Base-by-base conservation (phyloP, 208 protist genomes). In the Herpetomonas tarakana region DNA sequence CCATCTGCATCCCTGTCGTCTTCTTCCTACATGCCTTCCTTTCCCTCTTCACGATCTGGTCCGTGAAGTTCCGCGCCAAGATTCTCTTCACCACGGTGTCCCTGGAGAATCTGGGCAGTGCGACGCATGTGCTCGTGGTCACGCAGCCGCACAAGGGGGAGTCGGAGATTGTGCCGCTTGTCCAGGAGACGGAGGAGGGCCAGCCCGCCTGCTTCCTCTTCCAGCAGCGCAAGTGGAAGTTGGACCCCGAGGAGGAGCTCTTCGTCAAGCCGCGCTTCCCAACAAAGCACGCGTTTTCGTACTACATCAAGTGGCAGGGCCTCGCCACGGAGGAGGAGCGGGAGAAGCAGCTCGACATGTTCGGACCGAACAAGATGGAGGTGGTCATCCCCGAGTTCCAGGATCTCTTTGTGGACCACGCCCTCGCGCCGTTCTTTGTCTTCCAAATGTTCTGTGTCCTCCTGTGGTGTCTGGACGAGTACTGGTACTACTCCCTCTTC, bases 381-480 rank as follows among this genome's bases (percentile, higher is more conserved):
- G 94, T 99, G 29, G 83, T 93, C n/a, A 79, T 98, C 38, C 97
- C 97, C n/a, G 77, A 91, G 31, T 99, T 99, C 62, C 69, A 87
- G 25, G 86, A 91, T 49, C 83, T 99, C 45, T 97, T 98, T 47
- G 86, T 94, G 28, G 96, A 99, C 64, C 97, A 99, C 70, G 91
- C 92, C 24, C 66, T 98, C 19, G 90, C 96, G 3, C 98, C 98
- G 14, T 99, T 99, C 78, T 99, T 99, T 71, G 94, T 99, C 1
- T 99, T 99, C 63, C 98, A 99, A 79, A 95, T 99, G 81, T 98
- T 98, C 66, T 98, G 96, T 68, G 92, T 98, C 27, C 66, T 97
- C 16, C 80, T 98, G 3, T 98, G 96, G 97, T 96, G 88, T 73
- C 71, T 98, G 4, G 98, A 99, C 74, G 97, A 98, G 65, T 98